Base-by-base conservation (phyloP, 768 basidiomycete species). In the Pisolithus sp. region DNA sequence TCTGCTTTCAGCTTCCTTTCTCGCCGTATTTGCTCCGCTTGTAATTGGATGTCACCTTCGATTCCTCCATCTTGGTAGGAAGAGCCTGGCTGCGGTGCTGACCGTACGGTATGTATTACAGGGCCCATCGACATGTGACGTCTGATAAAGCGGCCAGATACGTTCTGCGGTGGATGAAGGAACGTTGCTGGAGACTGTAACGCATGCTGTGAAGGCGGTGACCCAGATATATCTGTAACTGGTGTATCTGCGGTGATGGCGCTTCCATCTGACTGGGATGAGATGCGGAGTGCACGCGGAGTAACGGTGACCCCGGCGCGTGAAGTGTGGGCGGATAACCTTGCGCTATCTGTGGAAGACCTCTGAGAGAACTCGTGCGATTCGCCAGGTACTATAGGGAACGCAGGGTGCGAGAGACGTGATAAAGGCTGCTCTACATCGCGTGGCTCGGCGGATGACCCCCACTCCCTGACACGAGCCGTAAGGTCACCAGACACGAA, bases 11-110 rank as follows among this genome's bases (percentile, higher is more conserved):
- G 74, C 66, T 91, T 90, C 41, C 93, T 74, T 69, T 95, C 90
- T 45, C 85, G 69, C 47, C 93, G 73, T 49, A 96, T 92, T 56
- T 83, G 82, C 58, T 95, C 93, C 0, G 90, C 91, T 57, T 93
- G 88, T n/a, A 83, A 74, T 60, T 93, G 80, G 41, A 96, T 96
- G 61, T 82, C 85, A 31, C 71, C 76, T 26, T 74, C 71, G 17
- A 71, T 68, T 39, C 73, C 72, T 0, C 61, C 57, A 4, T 73
- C 73, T 45, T 79, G 76, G 47, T 71, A 59, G 5, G 66, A 66
- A 20, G 71, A 62, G 31, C 73, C 72, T 7, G 69, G 59, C 46
- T 65, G 68, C 0, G 67, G 57, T 52, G 67, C 60, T 20, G 63
- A 64, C 46, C 56, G 65, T 13, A 58, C 63, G 10, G 53, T 40